Evolutionary conservation across 164 flowering plant genomes (phyloP).

Genomic region (Santalum album): DNA sequence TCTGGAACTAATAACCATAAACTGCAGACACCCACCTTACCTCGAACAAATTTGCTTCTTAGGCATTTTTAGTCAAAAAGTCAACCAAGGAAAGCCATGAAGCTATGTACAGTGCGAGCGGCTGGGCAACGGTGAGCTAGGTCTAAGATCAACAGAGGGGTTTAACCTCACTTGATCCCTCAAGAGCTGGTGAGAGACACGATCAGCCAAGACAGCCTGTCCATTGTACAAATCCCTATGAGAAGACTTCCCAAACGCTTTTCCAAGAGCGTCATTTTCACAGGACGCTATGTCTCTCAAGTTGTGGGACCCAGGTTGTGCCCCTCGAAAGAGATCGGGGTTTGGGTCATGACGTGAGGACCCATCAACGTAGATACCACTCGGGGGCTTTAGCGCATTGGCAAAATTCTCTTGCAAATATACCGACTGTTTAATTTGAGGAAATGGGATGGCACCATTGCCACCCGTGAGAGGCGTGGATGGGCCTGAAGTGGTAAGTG

Average conservation of each 20-base stretch:
- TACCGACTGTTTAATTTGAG: conserved; percentile 38
- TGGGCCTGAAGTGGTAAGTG: conserved; percentile 66
- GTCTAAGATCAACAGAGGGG: conserved; percentile 48
- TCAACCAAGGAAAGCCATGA: background rate
- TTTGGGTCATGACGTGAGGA: conserved; percentile 42
- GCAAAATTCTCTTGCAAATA: conserved; percentile 54
- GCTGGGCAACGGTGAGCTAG: conserved; percentile 35
- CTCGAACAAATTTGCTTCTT: background rate
- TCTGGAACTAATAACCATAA: too few relatives aligned
- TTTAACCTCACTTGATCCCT: conserved; percentile 45
- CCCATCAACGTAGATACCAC: conserved; percentile 26
- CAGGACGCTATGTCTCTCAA: conserved; percentile 38
- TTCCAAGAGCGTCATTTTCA: conserved; percentile 41
- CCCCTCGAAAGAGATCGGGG: conserved; percentile 49
- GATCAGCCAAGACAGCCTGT: conserved; percentile 62
- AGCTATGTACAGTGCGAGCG: conserved; percentile 29
- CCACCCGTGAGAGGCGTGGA: conserved; percentile 85
- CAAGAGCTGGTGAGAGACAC: conserved; percentile 65
- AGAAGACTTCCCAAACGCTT: conserved; percentile 37
- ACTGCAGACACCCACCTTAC: background rate
- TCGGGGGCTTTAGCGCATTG: conserved; percentile 38
- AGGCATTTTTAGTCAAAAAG: background rate
- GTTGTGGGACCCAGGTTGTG: conserved; percentile 45
- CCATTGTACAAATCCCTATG: conserved; percentile 47
- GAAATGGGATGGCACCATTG: conserved; percentile 64